Conservation (phyloP, 1,284 basidiomycete species). For the Rhodotorula sp. region DNA sequence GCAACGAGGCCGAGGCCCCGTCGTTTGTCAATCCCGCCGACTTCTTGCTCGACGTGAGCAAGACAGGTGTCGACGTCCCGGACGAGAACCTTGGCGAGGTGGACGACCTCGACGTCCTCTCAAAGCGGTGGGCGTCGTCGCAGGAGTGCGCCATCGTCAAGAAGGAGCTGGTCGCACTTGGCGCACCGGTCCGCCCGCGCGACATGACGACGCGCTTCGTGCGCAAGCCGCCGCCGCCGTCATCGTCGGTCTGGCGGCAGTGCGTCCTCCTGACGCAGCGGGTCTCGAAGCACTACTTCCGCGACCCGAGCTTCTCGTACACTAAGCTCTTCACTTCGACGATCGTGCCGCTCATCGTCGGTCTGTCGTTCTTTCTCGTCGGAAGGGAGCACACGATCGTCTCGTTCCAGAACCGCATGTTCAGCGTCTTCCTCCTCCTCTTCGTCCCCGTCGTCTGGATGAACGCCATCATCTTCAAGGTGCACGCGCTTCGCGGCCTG, state of each 20-base stretch:
- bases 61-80: conserved; percentile 60
- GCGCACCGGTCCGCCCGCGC: conserved; percentile 44
- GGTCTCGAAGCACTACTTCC: conserved; percentile 61
- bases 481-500: conserved; percentile 37
- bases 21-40: conserved; percentile 44
- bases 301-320: conserved; percentile 72
- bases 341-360: conserved; percentile 54
- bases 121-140: conserved; percentile 29
- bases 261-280: conserved; percentile 61
- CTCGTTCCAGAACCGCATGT: conserved; percentile 75
- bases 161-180: conserved; percentile 53
- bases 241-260: conserved; percentile 58
- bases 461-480: conserved; percentile 53
- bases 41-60: conserved; percentile 59
- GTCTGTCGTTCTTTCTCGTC: conserved; percentile 62
- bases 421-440: conserved; percentile 60
- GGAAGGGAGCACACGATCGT: conserved; percentile 55
- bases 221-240: background rate
- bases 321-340: conserved; percentile 64
- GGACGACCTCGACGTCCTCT: conserved; percentile 22
- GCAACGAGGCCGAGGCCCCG: background rate
- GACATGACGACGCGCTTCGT: background rate
- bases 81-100: conserved; percentile 43
- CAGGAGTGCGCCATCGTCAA: conserved; percentile 52
- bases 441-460: conserved; percentile 43